phyloP scores from a whole-genome alignment of 192 early-diverging fungal genomes.

The Spizellomyces sp. region DNA sequence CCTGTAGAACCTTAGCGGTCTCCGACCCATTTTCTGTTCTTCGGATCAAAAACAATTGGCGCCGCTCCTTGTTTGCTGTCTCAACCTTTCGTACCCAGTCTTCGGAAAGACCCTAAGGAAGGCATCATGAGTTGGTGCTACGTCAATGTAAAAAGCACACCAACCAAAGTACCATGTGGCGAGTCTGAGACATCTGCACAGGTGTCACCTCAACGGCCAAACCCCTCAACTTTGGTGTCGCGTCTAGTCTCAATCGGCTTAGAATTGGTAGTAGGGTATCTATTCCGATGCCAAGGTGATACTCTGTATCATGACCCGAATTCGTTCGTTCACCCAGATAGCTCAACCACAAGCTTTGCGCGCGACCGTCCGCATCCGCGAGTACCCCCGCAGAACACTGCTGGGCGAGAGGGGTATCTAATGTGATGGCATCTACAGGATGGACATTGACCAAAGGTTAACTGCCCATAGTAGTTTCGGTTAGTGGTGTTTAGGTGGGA shows the following conservation, averaged over 20 bases:
- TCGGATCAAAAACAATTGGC: slow-evolving; percentile 52
- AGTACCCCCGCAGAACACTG: slow-evolving; percentile 77
- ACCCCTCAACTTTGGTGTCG: slow-evolving; percentile 33
- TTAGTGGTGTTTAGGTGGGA: not conserved
- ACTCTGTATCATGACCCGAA: slow-evolving; percentile 55
- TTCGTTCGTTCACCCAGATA: slow-evolving; percentile 74
- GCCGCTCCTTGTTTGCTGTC: slow-evolving; percentile 34
- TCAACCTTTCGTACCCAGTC: slow-evolving; percentile 52
- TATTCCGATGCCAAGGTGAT: slow-evolving; percentile 43
- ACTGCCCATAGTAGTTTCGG: not conserved
- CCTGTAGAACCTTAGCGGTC: slow-evolving; percentile 43
- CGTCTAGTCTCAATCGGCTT: slow-evolving; percentile 22
- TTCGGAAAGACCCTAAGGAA: slow-evolving; percentile 27
- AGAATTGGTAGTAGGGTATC: slow-evolving; percentile 40
- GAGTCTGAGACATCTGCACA: slow-evolving; percentile 46
- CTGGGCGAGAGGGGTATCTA: slow-evolving; percentile 81
- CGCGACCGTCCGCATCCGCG: slow-evolving; percentile 63
- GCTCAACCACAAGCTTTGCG: slow-evolving; percentile 74
- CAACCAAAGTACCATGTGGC: slow-evolving; percentile 41
- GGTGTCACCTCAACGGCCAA: slow-evolving; percentile 51
- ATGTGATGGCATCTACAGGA: slow-evolving; percentile 61
- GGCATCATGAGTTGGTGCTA: not conserved
- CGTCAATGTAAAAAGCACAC: not conserved
- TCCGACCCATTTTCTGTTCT: slow-evolving; percentile 42
- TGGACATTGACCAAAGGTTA: slow-evolving; percentile 14